phyloP scores from a whole-genome alignment of 2,329 filamentous ascomycete genomes.

The Neocatenulostroma microsporum region DNA sequence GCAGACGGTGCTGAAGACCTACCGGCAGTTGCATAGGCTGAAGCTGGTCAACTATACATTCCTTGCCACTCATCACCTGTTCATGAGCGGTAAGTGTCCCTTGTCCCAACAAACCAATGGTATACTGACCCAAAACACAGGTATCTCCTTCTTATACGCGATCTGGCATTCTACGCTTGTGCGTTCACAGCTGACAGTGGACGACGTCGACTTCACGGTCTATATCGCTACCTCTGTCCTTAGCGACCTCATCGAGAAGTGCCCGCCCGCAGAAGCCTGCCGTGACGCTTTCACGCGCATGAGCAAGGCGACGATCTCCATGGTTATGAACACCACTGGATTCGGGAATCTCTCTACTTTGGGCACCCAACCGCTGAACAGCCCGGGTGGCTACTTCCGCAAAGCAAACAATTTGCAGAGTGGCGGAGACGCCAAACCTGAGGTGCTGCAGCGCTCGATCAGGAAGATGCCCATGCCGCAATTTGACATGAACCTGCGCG shows the following conservation, averaged over 20 bases:
- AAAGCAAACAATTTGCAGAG: slow-evolving; percentile 1
- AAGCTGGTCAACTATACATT: slow-evolving; percentile 85
- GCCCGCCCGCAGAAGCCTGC: slow-evolving; percentile 88
- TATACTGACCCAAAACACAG: slow-evolving; percentile 29
- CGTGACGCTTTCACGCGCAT: slow-evolving; percentile 92
- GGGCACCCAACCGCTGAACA: slow-evolving; percentile 22
- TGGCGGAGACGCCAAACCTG: slow-evolving; percentile 5
- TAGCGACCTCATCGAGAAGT: slow-evolving; percentile 85
- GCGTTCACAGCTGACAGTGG: slow-evolving; percentile 75
- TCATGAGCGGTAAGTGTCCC: slow-evolving; percentile 75
- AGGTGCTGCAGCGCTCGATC: slow-evolving; percentile 4
- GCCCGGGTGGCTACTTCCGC: slow-evolving; percentile 21
- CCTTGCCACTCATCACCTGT: slow-evolving; percentile 80
- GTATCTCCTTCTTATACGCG: slow-evolving; percentile 87
- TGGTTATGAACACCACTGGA: slow-evolving; percentile 73
- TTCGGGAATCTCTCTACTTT: slow-evolving; percentile 49
- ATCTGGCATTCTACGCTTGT: slow-evolving; percentile 95
- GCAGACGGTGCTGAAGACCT: slow-evolving; percentile 83
- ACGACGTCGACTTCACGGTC: slow-evolving; percentile 97
- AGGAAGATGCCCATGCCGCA: slow-evolving; percentile 34
- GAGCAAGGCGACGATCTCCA: slow-evolving; percentile 89
- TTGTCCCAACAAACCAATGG: not conserved
- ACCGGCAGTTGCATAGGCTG: slow-evolving; percentile 78
- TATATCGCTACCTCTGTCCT: slow-evolving; percentile 88
- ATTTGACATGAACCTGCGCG: slow-evolving; percentile 52